These are phyloP conservation scores for Microcyclospora tardicrescens DNA, from an alignment of 2,329 filamentous ascomycete species.

Conservation along the genomic window DNA sequence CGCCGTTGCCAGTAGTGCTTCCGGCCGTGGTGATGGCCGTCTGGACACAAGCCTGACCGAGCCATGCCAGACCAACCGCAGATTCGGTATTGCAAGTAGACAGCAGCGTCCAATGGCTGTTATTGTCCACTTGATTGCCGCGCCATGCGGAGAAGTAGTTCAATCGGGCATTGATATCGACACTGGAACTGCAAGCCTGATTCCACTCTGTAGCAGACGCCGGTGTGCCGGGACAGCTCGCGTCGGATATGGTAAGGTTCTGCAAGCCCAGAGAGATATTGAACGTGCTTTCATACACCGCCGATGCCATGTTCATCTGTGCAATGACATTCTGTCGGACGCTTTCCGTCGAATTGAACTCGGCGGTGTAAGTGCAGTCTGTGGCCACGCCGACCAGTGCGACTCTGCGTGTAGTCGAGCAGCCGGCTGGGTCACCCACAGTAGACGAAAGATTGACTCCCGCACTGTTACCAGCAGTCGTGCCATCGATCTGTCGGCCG, in stretches of 20 bases:
- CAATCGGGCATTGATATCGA: constrained; percentile 61
- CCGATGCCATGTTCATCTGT: constrained; percentile 75
- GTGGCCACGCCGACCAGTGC: constrained; percentile 85
- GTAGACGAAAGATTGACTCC: constrained; percentile 64
- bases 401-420: constrained; percentile 78
- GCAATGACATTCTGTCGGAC: constrained; percentile 64
- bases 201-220: constrained; percentile 70
- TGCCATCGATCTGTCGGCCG: constrained; percentile 54
- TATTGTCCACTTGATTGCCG: constrained; percentile 59
- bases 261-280: constrained; percentile 87
- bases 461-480: constrained; percentile 59
- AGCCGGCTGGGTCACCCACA: constrained; percentile 74
- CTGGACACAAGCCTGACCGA: constrained; percentile 67
- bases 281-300: constrained; percentile 79
- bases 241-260: constrained; percentile 67
- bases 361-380: constrained; percentile 74
- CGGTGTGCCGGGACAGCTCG: constrained; percentile 58
- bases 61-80: constrained; percentile 85
- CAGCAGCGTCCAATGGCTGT: constrained; percentile 87
- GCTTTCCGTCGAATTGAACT: constrained; percentile 53
- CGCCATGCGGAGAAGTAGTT: constrained; percentile 86
- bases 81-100: constrained; percentile 69
- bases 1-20: constrained; percentile 25
- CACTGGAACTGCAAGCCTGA: constrained; percentile 49
- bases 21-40: constrained; percentile 37